phyloP scores from a whole-genome alignment of 164 flowering plant species.

The Vitis rupestris region DNA sequence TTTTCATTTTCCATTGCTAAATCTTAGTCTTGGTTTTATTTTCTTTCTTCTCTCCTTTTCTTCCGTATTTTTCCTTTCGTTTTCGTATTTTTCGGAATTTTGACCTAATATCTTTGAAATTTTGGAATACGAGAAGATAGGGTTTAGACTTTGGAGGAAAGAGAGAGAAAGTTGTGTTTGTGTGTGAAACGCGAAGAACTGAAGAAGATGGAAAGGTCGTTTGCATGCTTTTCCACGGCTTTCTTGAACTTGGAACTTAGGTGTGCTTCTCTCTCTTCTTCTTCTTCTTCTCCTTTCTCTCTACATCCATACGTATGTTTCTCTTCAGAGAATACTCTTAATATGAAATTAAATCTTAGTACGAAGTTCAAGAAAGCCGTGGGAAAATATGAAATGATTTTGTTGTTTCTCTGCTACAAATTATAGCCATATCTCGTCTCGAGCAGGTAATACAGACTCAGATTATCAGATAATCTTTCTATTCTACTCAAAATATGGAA shows the following conservation, averaged over 20 bases:
- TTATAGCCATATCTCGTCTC: too few relatives aligned
- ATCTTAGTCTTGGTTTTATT: not conserved
- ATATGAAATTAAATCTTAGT: conserved; percentile 1
- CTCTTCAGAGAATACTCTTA: not conserved
- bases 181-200: not conserved
- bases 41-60: not conserved
- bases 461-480: too few relatives aligned
- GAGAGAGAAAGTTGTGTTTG: not conserved
- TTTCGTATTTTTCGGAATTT: not conserved
- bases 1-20: too few relatives aligned
- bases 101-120: not conserved
- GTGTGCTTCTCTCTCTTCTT: conserved; percentile 6
- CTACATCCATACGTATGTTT: not conserved
- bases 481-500: too few relatives aligned
- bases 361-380: conserved; percentile 25
- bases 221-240: conserved; percentile 53
- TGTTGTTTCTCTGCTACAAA: not conserved
- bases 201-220: conserved; percentile 11
- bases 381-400: conserved; percentile 19
- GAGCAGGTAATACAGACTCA: too few relatives aligned
- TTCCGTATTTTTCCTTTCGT: not conserved
- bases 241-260: conserved; percentile 45
- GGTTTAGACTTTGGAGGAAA: not conserved
- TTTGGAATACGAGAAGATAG: not conserved
- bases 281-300: not conserved